Evolutionary conservation across 164 flowering plant species (phyloP).

Genomic region (Macadamia integrifolia): DNA sequence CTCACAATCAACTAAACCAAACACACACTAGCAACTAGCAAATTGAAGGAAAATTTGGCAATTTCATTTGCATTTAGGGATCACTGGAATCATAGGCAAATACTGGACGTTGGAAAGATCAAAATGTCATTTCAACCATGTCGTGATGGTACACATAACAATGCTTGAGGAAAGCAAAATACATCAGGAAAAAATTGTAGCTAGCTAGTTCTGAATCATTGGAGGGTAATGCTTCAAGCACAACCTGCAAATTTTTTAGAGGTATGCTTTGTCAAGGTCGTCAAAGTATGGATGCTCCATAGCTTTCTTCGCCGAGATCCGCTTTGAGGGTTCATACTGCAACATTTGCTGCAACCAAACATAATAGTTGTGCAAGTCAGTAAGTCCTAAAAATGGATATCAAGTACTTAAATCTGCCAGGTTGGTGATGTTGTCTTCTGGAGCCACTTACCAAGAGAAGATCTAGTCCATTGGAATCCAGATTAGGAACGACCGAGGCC

Average conservation of each 20-base stretch:
- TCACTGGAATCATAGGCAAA: too few relatives aligned
- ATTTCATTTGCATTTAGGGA: too few relatives aligned
- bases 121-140: neutral
- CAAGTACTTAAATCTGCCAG: too few relatives aligned
- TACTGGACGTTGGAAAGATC: too few relatives aligned
- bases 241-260: constrained; percentile 15
- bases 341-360: constrained; percentile 61
- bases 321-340: constrained; percentile 61
- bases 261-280: constrained; percentile 48
- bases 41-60: too few relatives aligned
- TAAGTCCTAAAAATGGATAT: too few relatives aligned
- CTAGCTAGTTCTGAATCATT: neutral
- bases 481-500: constrained; percentile 56
- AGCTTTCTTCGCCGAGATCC: constrained; percentile 87
- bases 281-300: constrained; percentile 85
- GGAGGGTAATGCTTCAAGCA: neutral
- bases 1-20: too few relatives aligned
- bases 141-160: constrained; percentile 2
- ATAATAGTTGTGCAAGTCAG: neutral
- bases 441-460: constrained; percentile 48
- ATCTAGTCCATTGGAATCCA: constrained; percentile 62
- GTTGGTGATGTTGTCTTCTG: too few relatives aligned
- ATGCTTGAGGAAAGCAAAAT: constrained; percentile 47
- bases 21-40: too few relatives aligned
- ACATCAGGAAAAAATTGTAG: neutral